Base-by-base conservation (phyloP, 1,284 basidiomycete genomes). In the Lentinus polychrous region DNA sequence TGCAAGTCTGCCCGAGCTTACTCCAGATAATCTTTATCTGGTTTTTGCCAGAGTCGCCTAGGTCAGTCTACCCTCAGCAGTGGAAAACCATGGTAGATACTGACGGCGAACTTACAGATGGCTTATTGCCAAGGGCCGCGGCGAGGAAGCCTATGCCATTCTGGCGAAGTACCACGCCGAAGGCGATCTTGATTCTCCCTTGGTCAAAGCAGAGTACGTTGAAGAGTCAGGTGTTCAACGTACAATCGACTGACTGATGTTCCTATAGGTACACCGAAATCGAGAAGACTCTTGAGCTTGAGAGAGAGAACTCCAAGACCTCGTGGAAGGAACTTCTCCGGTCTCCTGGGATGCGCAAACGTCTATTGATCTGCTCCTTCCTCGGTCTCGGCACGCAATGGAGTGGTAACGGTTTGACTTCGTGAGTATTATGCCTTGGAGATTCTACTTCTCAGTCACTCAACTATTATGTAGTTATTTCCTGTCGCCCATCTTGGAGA, bases 321-420 rank as follows among this genome's bases (percentile, higher is more conserved):
- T 60, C 67, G 48, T 80, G 74, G 73, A 58, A 61, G 48, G 66
- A 70, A 46, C 63, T 82, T 47, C 55, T 79, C 56, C 62, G 56
- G 49, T 74, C 70, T 6, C 66, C 66, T 2, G 78, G 78, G 14
- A 81, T 79, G 74, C 69, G 71, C 35, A 72, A 66, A 49, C 74
- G 78, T 27, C 60, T 79, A 56, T 61, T 74, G 37, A 74, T 81
- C 53, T 72, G 78, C 56, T 59, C 79, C 24, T 78, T 77, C 18
- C 66, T 81, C 31, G 78, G 74, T 2, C 70, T 81, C 61, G 79
- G 80, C 63, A 78, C 76, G 3, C 79, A 82, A 54, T 82, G 78
- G 76, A 76, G 73, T 43, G 79, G 79, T 0, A 81, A 82, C 55
- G 86, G 85, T 56, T 74, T 88, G 46, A 79, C 83, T 40, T 86